Evolutionary conservation across 352 stramenopile genomes (phyloP).

Genomic region (Pythium utonaiense): DNA sequence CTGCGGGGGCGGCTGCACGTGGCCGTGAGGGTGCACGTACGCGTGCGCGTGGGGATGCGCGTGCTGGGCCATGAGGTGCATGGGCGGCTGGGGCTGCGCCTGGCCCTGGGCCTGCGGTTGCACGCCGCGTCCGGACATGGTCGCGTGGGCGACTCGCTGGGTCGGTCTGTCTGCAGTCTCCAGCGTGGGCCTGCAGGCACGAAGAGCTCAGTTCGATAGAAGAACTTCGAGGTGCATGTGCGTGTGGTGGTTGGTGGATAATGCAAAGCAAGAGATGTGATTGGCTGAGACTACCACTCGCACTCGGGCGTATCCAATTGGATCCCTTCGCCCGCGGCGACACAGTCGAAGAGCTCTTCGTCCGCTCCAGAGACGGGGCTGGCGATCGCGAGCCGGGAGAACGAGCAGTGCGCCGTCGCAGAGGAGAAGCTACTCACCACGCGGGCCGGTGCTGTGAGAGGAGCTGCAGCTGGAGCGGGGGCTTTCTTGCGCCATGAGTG

Average conservation of each 20-base stretch:
- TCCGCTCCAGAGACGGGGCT: conserved; percentile 2
- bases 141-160: too few species aligned
- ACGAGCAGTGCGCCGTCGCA: conserved; percentile 8
- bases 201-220: not conserved
- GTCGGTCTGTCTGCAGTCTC: not conserved
- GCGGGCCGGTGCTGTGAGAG: not conserved
- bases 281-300: conserved; percentile 7
- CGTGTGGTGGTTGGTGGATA: conserved; percentile 23
- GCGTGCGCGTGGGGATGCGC: not conserved
- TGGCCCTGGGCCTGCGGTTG: not conserved
- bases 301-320: conserved; percentile 16
- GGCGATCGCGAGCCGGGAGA: not conserved
- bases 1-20: not conserved
- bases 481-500: conserved; percentile 39
- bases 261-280: not conserved
- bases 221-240: not conserved
- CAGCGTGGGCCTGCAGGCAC: too few species aligned
- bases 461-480: not conserved
- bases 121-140: conserved; percentile 10
- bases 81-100: not conserved
- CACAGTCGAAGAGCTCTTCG: conserved; percentile 2
- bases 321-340: conserved; percentile 11
- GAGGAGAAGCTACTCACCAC: conserved; percentile 15
- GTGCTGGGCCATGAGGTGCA: conserved; percentile 1
- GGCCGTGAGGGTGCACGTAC: not conserved